A percentile compares a stretch with the other conserved stretches of the same genome.
Evolutionary conservation across 768 basidiomycete genomes (phyloP).

Genomic region (Mrakia frigida): DNA sequence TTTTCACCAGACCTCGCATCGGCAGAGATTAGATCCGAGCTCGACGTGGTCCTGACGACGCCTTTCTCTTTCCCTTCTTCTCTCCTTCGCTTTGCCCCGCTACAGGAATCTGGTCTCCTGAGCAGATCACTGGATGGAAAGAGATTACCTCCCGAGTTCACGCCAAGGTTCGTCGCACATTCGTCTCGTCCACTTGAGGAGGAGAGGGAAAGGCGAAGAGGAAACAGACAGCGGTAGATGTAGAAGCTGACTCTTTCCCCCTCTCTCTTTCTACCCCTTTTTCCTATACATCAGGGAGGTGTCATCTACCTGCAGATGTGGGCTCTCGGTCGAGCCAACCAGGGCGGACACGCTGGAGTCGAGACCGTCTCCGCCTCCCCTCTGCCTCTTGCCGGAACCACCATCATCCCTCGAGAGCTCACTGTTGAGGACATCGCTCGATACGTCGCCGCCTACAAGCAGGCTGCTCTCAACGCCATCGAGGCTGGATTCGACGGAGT

Average conservation of each 20-base stretch:
- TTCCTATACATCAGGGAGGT: background rate
- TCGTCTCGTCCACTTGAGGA: no score
- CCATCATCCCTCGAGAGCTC: conserved; percentile 10
- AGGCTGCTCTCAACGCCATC: conserved; percentile 52
- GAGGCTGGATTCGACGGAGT: conserved; percentile 58
- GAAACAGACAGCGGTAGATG: no score
- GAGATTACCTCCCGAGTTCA: conserved; percentile 19
- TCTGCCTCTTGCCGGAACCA: conserved; percentile 4
- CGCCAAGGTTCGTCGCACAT: conserved; percentile 6
- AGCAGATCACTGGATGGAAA: conserved; percentile 29
- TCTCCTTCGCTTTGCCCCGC: background rate
- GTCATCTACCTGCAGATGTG: conserved; percentile 21
- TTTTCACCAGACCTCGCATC: background rate
- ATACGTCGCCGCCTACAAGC: conserved; percentile 41
- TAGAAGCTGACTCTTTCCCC: background rate
- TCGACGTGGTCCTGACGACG: background rate
- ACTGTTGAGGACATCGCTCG: conserved; percentile 28
- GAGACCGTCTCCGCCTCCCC: conserved; percentile 12
- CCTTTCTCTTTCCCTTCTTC: background rate
- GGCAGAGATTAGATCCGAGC: background rate
- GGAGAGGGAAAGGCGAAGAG: no score
- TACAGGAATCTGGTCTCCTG: background rate
- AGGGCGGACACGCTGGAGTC: background rate
- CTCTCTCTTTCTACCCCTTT: background rate
- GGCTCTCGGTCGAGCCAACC: conserved; percentile 27